Evolutionary conservation across 2,329 filamentous ascomycete species (phyloP).

Genomic region (Tolypocladium tundrense): DNA sequence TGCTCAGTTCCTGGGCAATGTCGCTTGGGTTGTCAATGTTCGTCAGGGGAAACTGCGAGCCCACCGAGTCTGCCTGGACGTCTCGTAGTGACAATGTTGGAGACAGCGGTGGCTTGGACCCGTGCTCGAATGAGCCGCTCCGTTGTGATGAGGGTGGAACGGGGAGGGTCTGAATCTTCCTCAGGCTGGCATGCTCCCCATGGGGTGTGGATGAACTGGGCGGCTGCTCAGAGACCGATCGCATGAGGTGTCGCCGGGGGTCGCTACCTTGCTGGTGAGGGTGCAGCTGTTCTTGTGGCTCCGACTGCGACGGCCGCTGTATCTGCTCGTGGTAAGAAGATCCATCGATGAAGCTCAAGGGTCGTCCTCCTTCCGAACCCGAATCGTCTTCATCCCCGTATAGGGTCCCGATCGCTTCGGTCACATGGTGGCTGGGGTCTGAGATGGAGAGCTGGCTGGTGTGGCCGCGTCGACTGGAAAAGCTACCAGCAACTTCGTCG

Average conservation of each 20-base stretch:
- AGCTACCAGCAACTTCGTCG: constrained; percentile 44
- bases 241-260: constrained; percentile 29
- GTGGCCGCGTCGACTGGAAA: constrained; percentile 49
- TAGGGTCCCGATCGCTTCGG: constrained; percentile 83
- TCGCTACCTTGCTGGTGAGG: constrained; percentile 23
- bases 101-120: constrained; percentile 34
- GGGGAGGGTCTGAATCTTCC: constrained; percentile 33
- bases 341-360: constrained; percentile 61
- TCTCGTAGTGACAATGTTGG: constrained; percentile 43
- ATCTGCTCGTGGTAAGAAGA: constrained; percentile 44
- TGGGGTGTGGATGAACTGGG: constrained; percentile 16
- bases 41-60: constrained; percentile 64
- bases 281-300: constrained; percentile 6
- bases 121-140: constrained; percentile 28
- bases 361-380: constrained; percentile 46
- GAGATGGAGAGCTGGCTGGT: constrained; percentile 57
- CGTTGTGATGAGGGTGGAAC: constrained; percentile 28
- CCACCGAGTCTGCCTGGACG: constrained; percentile 51
- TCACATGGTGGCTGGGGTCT: constrained; percentile 88
- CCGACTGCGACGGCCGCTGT: constrained; percentile 17
- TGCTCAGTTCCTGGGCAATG: constrained; percentile 85
- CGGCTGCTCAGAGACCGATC: constrained; percentile 36
- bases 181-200: constrained; percentile 22
- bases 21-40: constrained; percentile 85
- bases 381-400: constrained; percentile 69